These are phyloP conservation scores for Cyclotella atomus DNA, from an alignment of 108 stramenopile species.

Conservation along the genomic window DNA sequence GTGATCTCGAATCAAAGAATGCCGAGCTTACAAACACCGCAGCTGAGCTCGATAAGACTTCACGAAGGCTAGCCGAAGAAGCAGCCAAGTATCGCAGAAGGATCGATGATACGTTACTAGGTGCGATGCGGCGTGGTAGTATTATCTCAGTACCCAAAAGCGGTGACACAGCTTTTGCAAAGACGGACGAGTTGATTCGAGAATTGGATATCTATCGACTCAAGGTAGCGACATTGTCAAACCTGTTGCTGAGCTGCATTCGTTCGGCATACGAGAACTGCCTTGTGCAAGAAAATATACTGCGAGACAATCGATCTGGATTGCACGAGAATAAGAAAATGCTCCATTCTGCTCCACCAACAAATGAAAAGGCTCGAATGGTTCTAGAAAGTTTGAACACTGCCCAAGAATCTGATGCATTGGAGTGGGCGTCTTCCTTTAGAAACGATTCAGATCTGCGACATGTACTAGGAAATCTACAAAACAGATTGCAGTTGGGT, in stretches of 20 bases:
- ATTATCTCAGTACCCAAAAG: slow-evolving; percentile 28
- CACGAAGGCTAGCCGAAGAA: slow-evolving; percentile 16
- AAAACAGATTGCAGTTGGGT: slow-evolving; percentile 49
- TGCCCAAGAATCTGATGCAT: slow-evolving; percentile 32
- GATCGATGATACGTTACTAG: slow-evolving; percentile 30
- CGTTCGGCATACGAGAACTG: slow-evolving; percentile 46
- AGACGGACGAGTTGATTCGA: slow-evolving; percentile 35
- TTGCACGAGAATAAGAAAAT: slow-evolving; percentile 23
- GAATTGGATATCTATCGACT: slow-evolving; percentile 25
- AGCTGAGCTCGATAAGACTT: slow-evolving; percentile 15
- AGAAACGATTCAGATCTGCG: slow-evolving; percentile 35
- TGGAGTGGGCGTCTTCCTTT: slow-evolving; percentile 40
- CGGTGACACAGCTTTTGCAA: slow-evolving; percentile 25
- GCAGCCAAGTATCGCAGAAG: slow-evolving; percentile 9
- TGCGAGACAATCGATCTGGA: slow-evolving; percentile 30
- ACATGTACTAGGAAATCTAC: slow-evolving; percentile 39
- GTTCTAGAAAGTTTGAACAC: slow-evolving; percentile 26
- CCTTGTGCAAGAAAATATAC: slow-evolving; percentile 38
- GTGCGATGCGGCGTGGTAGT: slow-evolving; percentile 32
- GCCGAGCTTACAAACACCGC: slow-evolving; percentile 2
- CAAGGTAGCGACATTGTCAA: slow-evolving; percentile 12
- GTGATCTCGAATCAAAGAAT: slow-evolving; percentile 31
- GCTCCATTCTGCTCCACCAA: slow-evolving; percentile 5
- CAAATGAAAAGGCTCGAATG: slow-evolving; percentile 36
- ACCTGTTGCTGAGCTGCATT: slow-evolving; percentile 34